Base-by-base conservation (phyloP, 2,329 filamentous ascomycete species). In the Aspergillus chevalieri region DNA sequence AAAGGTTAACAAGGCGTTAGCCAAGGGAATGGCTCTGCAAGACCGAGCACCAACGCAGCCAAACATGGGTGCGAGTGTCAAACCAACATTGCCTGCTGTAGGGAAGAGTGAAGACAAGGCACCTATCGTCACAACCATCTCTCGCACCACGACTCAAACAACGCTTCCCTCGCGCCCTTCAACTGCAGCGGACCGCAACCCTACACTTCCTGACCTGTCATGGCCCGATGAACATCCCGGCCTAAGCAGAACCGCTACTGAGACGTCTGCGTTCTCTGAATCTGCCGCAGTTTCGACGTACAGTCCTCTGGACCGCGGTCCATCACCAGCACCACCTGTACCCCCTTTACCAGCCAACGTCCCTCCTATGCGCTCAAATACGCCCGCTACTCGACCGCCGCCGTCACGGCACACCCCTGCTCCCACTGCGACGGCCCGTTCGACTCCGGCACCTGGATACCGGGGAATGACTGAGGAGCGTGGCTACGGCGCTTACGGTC, bases 1-100 rank as follows among this genome's bases (percentile, higher is more conserved):
- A 61, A 96, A 93, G 72, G 87, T 95, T 61, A 89, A 93, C 71
- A 91, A 89, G 67, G 92, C 90, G 0, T 73, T 97, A 22, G 86
- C 85, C 46, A 89, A 90, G 60, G 86, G 93, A 47, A 84, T 83
- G 48, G 71, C 65, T 66, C 70, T 66, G 65, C 73, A 62, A 66
- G 74, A 86, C 65, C 77, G 76, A 53, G 81, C 78, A 59, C 74
- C 55, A 67, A 73, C 68, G 2, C 60, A 69, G 42, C 63, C 65
- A 15, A 65, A 63, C 22, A 47, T 62, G n/a, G 63, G 54, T 28
- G 53, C 53, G 28, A 64, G 59, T 49, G 60, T 53, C 30, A 64
- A 73, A 45, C 74, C 74, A 4, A 90, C 87, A 0, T 64, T 92
- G 6, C 89, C 86, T 2, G 77, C 76, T 4, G 59, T 88, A 6